Base-by-base conservation (phyloP, 495 filamentous ascomycete genomes). In the Penicillium steckii region DNA sequence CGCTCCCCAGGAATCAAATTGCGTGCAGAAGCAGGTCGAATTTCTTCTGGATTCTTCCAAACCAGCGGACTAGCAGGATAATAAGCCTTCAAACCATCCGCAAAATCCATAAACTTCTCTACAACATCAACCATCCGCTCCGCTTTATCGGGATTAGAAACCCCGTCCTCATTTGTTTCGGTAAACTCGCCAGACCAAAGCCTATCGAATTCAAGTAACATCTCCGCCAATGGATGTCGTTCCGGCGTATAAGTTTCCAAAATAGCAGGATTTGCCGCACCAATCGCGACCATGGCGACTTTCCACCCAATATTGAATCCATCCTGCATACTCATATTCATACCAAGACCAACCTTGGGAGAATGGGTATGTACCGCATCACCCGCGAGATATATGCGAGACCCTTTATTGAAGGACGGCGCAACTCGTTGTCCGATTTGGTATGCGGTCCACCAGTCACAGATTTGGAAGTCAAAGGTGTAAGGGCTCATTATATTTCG, bases 251-350 rank as follows among this genome's bases (percentile, higher is more conserved):
- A 94, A 0, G 89, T 90, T 40, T 77, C 68, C n/a, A 93, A 75
- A 6, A 91, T 65, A 7, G 62, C 64, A 12, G 78, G 75, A 22
- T 75, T 56, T 0, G 81, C 80, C 17, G 82, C 73, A 7, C 85
- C 85, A 13, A 72, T 72, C 40, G 85, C 78, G 12, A 87, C 85
- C 15, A 82, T 75, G 41, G 85, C 85, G 32, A 94, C 74, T 64
- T 92, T 93, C 89, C 89, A 94, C 2, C 83, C 87, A 7, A 94
- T 71, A 66, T 93, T 92, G 55, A 82, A 82, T 8, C 84, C 82
- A 55, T 95, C 90, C 32, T 90, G 80, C 74, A 95, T 88, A 10
- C 85, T 86, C 26, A 88, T 84, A 57, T 94, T 94, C 87, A 92
- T 90, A 17, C 89, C 89, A 65, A 91, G 86, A 1, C 87, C 89